phyloP scores from a whole-genome alignment of 2,329 filamentous ascomycete species.

The Aspergillus pseudoviridinutans region DNA sequence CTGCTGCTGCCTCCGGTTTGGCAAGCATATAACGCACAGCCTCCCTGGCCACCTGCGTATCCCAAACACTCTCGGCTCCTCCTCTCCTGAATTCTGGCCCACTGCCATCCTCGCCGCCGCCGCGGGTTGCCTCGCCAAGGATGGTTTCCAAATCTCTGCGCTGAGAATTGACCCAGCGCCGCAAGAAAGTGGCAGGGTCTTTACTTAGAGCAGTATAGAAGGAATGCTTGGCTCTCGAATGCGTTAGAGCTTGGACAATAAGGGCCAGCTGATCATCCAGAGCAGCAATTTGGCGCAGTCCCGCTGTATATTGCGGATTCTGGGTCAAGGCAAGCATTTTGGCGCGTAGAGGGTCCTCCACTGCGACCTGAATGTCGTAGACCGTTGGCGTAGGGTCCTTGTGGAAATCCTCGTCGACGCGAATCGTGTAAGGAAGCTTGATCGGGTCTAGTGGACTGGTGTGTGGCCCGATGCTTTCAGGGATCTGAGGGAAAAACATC shows the following conservation, averaged over 20 bases:
- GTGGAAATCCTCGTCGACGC: conserved; percentile 81
- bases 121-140: conserved; percentile 70
- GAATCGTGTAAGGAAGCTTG: conserved; percentile 85
- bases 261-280: conserved; percentile 84
- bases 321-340: conserved; percentile 63
- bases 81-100: conserved; percentile 44
- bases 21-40: conserved; percentile 60
- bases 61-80: conserved; percentile 61
- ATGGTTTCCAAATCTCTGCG: conserved; percentile 86
- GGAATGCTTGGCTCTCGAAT: conserved; percentile 83
- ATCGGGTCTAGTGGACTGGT: conserved; percentile 76
- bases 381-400: conserved; percentile 71
- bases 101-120: conserved; percentile 51
- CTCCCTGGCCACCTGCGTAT: conserved; percentile 57
- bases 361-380: conserved; percentile 81
- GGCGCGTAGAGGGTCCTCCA: conserved; percentile 75
- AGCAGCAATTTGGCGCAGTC: conserved; percentile 69
- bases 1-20: conserved; percentile 37
- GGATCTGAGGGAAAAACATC: conserved; percentile 80
- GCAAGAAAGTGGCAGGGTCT: conserved; percentile 80
- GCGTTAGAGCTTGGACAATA: conserved; percentile 74
- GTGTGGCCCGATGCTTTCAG: conserved; percentile 74
- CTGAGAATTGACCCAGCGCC: conserved; percentile 85
- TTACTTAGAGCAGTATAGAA: conserved; percentile 77
- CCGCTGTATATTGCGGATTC: conserved; percentile 65